Percentiles rank a stretch among this genome's conserved stretches.
phyloP scores from a whole-genome alignment of 73 alveolate genomes.

The Paramecium sonneborni region DNA sequence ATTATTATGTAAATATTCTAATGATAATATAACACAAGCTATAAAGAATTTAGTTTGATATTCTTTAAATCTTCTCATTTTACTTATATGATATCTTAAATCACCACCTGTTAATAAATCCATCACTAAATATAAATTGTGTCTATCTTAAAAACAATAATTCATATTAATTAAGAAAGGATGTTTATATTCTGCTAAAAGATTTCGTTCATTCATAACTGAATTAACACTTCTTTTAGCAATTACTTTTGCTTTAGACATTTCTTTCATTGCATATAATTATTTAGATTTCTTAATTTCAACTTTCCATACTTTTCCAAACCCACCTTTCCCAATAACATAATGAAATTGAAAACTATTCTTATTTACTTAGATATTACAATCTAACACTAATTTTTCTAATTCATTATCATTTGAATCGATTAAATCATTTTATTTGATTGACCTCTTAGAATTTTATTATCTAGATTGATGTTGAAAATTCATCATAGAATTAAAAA shows the following conservation, averaged over 20 bases:
- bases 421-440: neutral
- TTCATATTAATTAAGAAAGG: constrained; percentile 92
- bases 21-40: constrained; percentile 88
- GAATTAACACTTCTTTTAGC: constrained; percentile 82
- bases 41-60: constrained; percentile 88
- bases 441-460: neutral
- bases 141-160: constrained; percentile 94
- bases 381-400: neutral
- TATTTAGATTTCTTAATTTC: constrained; percentile 73
- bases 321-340: constrained; percentile 89
- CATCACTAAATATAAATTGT: constrained; percentile 87
- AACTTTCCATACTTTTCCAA: constrained; percentile 93
- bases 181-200: constrained; percentile 72
- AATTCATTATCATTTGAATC: neutral
- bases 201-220: constrained; percentile 82
- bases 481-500: neutral
- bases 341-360: constrained; percentile 72
- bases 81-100: constrained; percentile 89
- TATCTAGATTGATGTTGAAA: neutral
- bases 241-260: constrained; percentile 77
- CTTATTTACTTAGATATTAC: constrained; percentile 23
- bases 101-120: constrained; percentile 97
- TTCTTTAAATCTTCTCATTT: constrained; percentile 86
- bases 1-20: constrained; percentile 92
- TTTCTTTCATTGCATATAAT: constrained; percentile 84